phyloP scores from a whole-genome alignment of 306 rosid genomes.

The Cicer yamashitae region DNA sequence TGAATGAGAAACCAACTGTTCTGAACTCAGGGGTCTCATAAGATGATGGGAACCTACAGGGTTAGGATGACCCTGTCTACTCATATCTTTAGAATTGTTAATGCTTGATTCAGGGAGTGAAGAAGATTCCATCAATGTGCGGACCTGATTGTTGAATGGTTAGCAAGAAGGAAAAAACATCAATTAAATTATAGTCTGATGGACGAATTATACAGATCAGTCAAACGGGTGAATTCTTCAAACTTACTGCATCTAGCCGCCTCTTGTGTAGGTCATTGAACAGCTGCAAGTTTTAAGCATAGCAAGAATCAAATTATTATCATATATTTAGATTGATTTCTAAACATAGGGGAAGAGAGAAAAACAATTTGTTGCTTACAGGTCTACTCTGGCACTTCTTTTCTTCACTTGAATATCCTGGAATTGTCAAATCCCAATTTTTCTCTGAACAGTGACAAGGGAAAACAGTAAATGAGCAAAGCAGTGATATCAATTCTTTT shows the following conservation, averaged over 20 bases:
- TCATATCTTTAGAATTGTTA: constrained; percentile 68
- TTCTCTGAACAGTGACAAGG: constrained; percentile 69
- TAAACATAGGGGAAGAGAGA: not conserved
- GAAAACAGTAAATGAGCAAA: constrained; percentile 39
- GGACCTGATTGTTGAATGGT: constrained; percentile 64
- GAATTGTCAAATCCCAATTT: constrained; percentile 81
- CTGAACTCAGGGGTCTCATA: constrained; percentile 51
- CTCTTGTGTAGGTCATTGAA: constrained; percentile 74
- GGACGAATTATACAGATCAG: constrained; percentile 40
- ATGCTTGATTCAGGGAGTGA: constrained; percentile 57
- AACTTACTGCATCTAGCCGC: constrained; percentile 81
- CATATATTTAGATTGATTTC: constrained; percentile 15
- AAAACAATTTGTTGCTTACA: constrained; percentile 56
- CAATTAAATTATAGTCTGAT: constrained; percentile 25
- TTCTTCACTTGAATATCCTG: constrained; percentile 91
- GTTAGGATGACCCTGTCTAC: constrained; percentile 71
- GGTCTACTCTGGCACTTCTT: constrained; percentile 70
- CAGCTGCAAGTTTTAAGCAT: constrained; percentile 62
- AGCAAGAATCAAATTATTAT: constrained; percentile 34
- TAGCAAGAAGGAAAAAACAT: constrained; percentile 30
- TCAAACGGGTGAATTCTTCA: constrained; percentile 32
- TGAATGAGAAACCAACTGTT: constrained; percentile 56
- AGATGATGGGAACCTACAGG: constrained; percentile 65
- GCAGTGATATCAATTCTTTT: constrained; percentile 9
- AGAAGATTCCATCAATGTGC: constrained; percentile 74